Conservation (phyloP, 352 stramenopile species). For the Globisporangium takayamanum region DNA sequence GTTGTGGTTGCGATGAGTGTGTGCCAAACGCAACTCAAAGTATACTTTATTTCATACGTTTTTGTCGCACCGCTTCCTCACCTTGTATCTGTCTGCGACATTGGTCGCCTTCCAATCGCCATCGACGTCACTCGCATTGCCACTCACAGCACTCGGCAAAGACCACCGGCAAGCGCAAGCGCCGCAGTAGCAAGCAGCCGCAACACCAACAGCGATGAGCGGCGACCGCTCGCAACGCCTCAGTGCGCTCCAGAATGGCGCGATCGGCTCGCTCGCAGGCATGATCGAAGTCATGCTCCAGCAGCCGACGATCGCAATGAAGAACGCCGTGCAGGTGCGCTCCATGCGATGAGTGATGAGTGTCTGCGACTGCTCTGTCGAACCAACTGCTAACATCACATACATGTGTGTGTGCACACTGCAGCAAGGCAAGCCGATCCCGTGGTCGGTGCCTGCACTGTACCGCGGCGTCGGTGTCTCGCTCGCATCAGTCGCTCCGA, state of each 20-base stretch:
- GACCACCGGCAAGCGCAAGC: neutral
- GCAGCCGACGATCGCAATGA: constrained; percentile 80
- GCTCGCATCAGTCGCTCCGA: constrained; percentile 68
- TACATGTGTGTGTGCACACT: neutral
- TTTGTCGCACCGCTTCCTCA: too few species aligned
- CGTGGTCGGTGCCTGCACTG: constrained; percentile 49
- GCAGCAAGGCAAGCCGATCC: constrained; percentile 62
- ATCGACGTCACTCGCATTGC: too few species aligned
- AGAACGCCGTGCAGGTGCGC: constrained; percentile 66
- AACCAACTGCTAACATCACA: neutral
- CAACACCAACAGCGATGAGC: neutral
- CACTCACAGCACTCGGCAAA: too few species aligned
- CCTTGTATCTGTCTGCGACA: too few species aligned
- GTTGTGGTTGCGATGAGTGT: too few species aligned
- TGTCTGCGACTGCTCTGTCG: neutral
- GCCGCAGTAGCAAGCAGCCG: neutral
- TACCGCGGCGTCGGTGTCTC: constrained; percentile 79
- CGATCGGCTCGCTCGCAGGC: constrained; percentile 69
- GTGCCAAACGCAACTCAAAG: too few species aligned
- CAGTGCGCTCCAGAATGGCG: constrained; percentile 62
- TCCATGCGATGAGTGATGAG: neutral
- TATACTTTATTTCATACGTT: too few species aligned
- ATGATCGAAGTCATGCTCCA: constrained; percentile 84
- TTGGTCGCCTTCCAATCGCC: too few species aligned
- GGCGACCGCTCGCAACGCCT: constrained; percentile 52